phyloP scores from a whole-genome alignment of 495 filamentous ascomycete genomes.

The Talaromyces liani region DNA sequence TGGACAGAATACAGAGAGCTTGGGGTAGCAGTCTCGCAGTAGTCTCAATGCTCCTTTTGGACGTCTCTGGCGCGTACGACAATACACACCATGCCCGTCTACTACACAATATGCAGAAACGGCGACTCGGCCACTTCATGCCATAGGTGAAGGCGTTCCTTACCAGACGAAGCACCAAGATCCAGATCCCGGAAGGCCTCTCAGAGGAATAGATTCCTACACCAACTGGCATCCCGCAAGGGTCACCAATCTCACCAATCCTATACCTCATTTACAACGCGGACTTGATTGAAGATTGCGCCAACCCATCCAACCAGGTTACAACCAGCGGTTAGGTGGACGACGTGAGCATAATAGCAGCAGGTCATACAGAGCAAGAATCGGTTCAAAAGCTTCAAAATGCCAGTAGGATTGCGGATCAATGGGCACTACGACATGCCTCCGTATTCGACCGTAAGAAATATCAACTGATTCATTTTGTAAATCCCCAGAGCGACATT shows the following conservation, averaged over 20 bases:
- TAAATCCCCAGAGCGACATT: conserved; percentile 1
- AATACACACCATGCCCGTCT: conserved; percentile 16
- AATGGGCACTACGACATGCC: conserved; percentile 12
- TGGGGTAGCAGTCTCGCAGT: too few relatives aligned
- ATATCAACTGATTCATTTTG: conserved; percentile 13
- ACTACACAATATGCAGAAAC: conserved; percentile 16
- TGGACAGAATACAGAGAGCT: too few relatives aligned
- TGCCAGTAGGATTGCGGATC: background rate
- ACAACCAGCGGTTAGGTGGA: conserved; percentile 13
- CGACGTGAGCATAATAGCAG: conserved; percentile 10
- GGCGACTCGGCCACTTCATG: conserved; percentile 6
- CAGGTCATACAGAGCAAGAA: background rate
- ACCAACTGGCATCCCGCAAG: conserved; percentile 14
- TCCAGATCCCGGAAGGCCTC: conserved; percentile 10
- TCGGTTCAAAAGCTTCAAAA: conserved; percentile 7
- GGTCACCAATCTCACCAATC: conserved; percentile 17
- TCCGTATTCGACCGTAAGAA: conserved; percentile 12
- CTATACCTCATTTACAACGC: conserved; percentile 20
- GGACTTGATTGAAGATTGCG: conserved; percentile 10
- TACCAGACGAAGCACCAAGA: background rate
- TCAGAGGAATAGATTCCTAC: background rate
- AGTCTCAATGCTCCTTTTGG: too few relatives aligned
- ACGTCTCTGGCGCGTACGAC: conserved; percentile 9
- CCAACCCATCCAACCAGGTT: background rate
- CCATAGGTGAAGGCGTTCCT: conserved; percentile 12